Evolutionary conservation across 495 filamentous ascomycete species (phyloP), one percentile per base, ranked within the genome.

Genomic region (Bryoglossum gracile): DNA sequence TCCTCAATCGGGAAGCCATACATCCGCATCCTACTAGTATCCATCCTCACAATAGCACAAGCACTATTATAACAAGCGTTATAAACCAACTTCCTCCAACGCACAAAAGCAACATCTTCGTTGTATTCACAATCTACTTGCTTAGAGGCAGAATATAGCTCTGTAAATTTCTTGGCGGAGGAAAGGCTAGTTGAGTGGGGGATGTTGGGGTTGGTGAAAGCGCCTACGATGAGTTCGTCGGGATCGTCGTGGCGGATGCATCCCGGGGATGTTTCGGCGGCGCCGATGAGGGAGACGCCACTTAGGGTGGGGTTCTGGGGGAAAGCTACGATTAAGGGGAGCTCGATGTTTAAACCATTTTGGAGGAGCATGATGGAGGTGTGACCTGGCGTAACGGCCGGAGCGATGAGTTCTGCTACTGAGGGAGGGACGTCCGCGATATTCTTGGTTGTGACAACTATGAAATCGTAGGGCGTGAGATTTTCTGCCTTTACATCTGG

Each of bases 271-370:
- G 61, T 61, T 55, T 83, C 74, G 17, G 65, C 67, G 0, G 71
- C 62, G 34, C 71, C 69, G 40, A 74, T 76, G n/a, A 73, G 62
- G 11, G 63, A 66, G 16, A 84, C 68, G 3, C 76, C 73, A 2
- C 70, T 75, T 4, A 83, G 59, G 22, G 78, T 53, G 2, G 69
- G 60, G 44, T 76, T 83, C 0, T 48, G 14, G 0, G 78, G 77
- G 53, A 77, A 82, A 0, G 60, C 58, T 2, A 51, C 43, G 25
- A 74, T 50, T 11, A 82, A 51, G 0, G 78, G 80, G 3, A 65
- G 66, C 54, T 83, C 80, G 53, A 84, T 81, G 53, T 78, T 76
- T 10, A 84, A 64, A 1, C 80, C 81, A 51, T 83, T 84, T 57
- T 84, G 81, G 24, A 78, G 64, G 1, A 84, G 67, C 0, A 79